A percentile compares a stretch with the other conserved stretches of the same genome.
phyloP scores from a whole-genome alignment of 371 early-diverging fungal species.

The Lichtheimia ornata region DNA sequence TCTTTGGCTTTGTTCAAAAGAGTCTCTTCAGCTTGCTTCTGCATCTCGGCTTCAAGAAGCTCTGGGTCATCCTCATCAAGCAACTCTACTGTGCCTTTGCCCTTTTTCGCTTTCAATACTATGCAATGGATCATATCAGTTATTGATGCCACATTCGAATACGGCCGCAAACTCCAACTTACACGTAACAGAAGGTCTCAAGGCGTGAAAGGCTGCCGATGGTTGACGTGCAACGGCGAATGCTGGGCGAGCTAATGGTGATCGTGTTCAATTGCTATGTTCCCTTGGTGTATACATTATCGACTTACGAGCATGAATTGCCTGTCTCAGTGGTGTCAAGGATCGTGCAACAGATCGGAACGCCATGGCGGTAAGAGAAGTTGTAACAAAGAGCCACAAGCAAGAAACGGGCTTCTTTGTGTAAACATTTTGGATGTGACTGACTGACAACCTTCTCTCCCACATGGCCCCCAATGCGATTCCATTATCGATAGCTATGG shows the following conservation, averaged over 20 bases:
- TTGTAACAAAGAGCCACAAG: background rate
- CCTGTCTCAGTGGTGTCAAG: constrained; percentile 7
- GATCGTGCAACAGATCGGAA: constrained; percentile 8
- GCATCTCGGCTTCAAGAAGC: constrained; percentile 17
- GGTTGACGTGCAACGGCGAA: background rate
- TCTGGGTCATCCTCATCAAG: constrained; percentile 26
- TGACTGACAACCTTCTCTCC: too few relatives aligned
- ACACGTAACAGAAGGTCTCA: constrained; percentile 12
- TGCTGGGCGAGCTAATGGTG: too few relatives aligned
- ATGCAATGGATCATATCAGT: background rate
- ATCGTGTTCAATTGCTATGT: too few relatives aligned
- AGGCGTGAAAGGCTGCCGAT: constrained; percentile 8
- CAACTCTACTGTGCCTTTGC: constrained; percentile 13
- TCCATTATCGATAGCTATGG: too few relatives aligned
- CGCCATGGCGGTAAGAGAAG: constrained; percentile 5
- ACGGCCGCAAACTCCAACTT: constrained; percentile 1
- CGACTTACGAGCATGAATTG: constrained; percentile 4
- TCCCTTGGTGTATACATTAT: too few relatives aligned
- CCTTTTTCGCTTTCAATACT: constrained; percentile 22
- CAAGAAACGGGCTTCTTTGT: background rate
- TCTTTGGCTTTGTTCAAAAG: constrained; percentile 1
- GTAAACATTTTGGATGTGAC: too few relatives aligned
- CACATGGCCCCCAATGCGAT: too few relatives aligned
- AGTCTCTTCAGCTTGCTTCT: constrained; percentile 10
- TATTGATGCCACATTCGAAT: background rate